phyloP scores from a whole-genome alignment of 805 yeast species.

The Yamadazyma paraphyllophila region DNA sequence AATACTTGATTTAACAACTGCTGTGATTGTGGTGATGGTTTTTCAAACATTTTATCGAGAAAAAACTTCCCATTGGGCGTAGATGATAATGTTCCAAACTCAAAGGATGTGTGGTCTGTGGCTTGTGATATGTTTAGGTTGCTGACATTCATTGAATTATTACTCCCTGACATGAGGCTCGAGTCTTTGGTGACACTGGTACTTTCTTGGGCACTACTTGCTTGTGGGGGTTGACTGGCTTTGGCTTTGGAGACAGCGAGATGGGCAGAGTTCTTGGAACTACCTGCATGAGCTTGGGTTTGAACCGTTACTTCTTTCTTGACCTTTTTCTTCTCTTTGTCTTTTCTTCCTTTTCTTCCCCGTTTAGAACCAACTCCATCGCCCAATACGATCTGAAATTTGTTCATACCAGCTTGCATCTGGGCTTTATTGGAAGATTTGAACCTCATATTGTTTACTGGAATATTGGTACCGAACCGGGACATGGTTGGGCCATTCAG shows the following conservation, averaged over 20 bases:
- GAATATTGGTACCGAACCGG: conserved; percentile 9
- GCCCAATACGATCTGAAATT: conserved; percentile 46
- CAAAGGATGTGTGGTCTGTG: conserved; percentile 42
- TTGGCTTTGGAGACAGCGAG: background rate
- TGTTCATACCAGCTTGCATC: conserved; percentile 41
- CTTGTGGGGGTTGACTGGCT: background rate
- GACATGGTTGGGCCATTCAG: background rate
- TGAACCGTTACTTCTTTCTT: conserved; percentile 10
- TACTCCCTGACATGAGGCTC: conserved; percentile 24
- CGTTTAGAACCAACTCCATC: conserved; percentile 28
- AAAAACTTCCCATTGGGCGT: conserved; percentile 42
- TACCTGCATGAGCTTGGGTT: conserved; percentile 7
- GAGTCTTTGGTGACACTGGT: conserved; percentile 22
- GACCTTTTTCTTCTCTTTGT: conserved; percentile 3
- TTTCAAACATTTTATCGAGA: conserved; percentile 39
- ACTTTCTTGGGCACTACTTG: background rate
- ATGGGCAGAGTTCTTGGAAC: background rate
- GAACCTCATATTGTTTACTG: conserved; percentile 12
- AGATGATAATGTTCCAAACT: conserved; percentile 29
- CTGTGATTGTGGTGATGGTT: conserved; percentile 34
- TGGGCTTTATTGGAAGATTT: conserved; percentile 22
- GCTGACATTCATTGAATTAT: conserved; percentile 24
- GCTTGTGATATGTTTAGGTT: conserved; percentile 31
- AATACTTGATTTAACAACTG: conserved; percentile 18
- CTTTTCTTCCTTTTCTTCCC: conserved; percentile 14